Base-by-base conservation (phyloP, 345 rosid genomes). In the Brassica incana region DNA sequence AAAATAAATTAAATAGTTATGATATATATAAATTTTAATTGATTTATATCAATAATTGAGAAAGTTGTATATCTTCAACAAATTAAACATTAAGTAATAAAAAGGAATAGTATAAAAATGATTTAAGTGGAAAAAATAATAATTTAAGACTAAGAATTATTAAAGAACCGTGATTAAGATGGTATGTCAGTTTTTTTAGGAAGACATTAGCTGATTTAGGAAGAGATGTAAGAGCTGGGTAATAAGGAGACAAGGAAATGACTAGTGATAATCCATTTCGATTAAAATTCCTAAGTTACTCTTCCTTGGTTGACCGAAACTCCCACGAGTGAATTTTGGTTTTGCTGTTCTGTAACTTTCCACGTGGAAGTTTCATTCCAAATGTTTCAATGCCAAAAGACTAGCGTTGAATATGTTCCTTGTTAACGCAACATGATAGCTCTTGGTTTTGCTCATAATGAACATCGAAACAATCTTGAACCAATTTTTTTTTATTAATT, bases 241-340 rank as follows among this genome's bases (percentile, higher is more conserved):
- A n/a, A 69, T 65, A 30, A 1, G 80, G 83, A 67, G 84, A 81
- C 84, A 72, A 56, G 40, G 77, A 81, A 9, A 48, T 68, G 75
- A 79, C 78, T 2, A 43, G 20, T 59, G 50, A 65, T 32, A 7
- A 70, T 3, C 11, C 32, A 18, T 3, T 36, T 45, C 3, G 4
- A 4, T 0, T 0, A 0, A 54, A 43, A 5, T 60, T 43, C 14
- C 74, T 8, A 67, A 60, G 27, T 15, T 68, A 60, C 48, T 70
- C 48, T 72, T 78, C 3, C 78, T 56, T 75, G 18, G 29, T 75
- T 75, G 78, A 75, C 72, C 30, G 2, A 52, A 74, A 73, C 48
- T 79, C 82, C 1, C 25, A 61, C 54, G 40, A 77, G 30, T 4
- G 50, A 77, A 23, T 66, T 67, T 67, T n/a, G 36, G 4, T 78